Evolutionary conservation across 108 stramenopile genomes (phyloP).

Genomic region (Aurantiochytrium sp.): DNA sequence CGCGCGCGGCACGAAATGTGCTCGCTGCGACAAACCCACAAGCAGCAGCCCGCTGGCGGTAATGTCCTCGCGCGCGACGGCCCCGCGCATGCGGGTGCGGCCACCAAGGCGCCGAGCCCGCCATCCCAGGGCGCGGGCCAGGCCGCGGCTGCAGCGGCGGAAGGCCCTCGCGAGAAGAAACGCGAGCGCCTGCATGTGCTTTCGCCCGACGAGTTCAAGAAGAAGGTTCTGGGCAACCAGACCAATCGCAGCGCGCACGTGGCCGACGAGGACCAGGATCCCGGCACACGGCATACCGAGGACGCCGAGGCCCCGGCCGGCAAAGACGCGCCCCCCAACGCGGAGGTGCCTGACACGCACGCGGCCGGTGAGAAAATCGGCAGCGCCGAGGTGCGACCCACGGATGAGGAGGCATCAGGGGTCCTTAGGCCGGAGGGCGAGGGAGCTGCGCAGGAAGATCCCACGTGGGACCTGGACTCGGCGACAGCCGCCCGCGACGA

Average conservation of each 20-base stretch:
- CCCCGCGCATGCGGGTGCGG: too few relatives aligned
- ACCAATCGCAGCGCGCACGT: not conserved
- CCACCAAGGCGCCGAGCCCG: too few relatives aligned
- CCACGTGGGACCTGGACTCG: not conserved
- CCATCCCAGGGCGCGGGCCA: too few relatives aligned
- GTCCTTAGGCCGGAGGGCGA: not conserved
- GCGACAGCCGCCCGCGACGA: too few relatives aligned
- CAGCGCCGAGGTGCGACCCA: not conserved
- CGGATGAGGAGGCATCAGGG: not conserved
- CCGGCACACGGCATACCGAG: not conserved
- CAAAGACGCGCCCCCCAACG: not conserved
- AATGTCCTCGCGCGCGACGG: too few relatives aligned
- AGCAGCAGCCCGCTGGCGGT: too few relatives aligned
- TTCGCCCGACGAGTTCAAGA: constrained; percentile 6
- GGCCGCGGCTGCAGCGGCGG: not conserved
- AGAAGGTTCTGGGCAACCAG: constrained; percentile 12
- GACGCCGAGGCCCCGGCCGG: not conserved
- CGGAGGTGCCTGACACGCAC: not conserved
- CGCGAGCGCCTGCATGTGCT: not conserved
- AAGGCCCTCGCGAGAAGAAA: not conserved
- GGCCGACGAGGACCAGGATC: not conserved
- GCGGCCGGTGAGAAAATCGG: not conserved
- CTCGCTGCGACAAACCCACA: too few relatives aligned
- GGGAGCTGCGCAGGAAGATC: not conserved
- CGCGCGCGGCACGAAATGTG: too few relatives aligned